These are phyloP conservation scores for Hippophae rhamnoides DNA, from an alignment of 306 rosid genomes.

Conservation along the genomic window DNA sequence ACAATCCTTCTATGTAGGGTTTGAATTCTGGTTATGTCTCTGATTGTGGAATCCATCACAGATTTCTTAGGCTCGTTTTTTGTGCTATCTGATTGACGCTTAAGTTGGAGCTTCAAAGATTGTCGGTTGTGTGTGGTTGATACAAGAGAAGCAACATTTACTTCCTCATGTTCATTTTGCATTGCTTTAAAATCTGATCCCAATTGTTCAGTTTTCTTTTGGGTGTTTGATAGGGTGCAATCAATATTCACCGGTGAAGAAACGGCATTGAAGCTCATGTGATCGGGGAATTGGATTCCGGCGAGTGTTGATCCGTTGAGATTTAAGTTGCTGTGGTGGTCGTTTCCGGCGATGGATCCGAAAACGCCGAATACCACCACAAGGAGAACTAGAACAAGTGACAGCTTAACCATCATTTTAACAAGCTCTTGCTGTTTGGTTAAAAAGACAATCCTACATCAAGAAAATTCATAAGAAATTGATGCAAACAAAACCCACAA, in stretches of 20 bases:
- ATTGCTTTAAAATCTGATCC: slow-evolving; percentile 1
- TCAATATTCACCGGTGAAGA: slow-evolving; percentile 46
- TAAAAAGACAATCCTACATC: slow-evolving; percentile 33
- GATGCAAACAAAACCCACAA: slow-evolving; percentile 7
- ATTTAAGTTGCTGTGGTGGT: slow-evolving; percentile 24
- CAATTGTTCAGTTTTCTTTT: slow-evolving; percentile 23
- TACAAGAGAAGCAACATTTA: neutral
- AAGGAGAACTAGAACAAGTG: slow-evolving; percentile 26
- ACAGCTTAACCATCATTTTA: slow-evolving; percentile 32
- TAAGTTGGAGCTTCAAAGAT: slow-evolving; percentile 56
- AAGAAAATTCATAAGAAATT: slow-evolving; percentile 11
- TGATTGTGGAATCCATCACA: slow-evolving; percentile 37
- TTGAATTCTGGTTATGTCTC: slow-evolving; percentile 75
- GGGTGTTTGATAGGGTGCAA: slow-evolving; percentile 31
- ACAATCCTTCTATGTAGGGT: slow-evolving; percentile 56
- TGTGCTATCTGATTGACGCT: slow-evolving; percentile 29
- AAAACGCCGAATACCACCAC: slow-evolving; percentile 21
- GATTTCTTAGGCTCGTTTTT: slow-evolving; percentile 37
- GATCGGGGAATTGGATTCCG: slow-evolving; percentile 58
- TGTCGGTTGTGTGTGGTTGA: slow-evolving; percentile 22
- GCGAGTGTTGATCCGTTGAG: slow-evolving; percentile 56
- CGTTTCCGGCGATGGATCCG: slow-evolving; percentile 27
- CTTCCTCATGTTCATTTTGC: slow-evolving; percentile 1
- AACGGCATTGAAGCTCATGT: slow-evolving; percentile 48
- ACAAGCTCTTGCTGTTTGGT: slow-evolving; percentile 21